Conservation (phyloP, 2,329 filamentous ascomycete species). For the Botryotinia globosa region DNA sequence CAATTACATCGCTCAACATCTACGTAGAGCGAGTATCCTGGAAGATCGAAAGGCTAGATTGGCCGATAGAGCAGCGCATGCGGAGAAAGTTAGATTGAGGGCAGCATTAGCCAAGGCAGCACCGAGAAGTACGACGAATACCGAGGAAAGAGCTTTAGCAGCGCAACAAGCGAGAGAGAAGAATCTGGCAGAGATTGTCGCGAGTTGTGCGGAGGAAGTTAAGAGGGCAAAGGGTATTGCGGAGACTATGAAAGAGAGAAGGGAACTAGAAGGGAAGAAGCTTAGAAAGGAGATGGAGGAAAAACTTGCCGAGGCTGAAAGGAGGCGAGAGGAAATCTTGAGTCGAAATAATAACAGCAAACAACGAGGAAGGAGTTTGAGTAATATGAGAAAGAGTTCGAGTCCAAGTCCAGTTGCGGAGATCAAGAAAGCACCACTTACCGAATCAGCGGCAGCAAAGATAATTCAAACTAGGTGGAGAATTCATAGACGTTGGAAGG, state of each 20-base stretch:
- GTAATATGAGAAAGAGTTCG: constrained; percentile 50
- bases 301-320: constrained; percentile 73
- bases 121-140: constrained; percentile 60
- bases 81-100: constrained; percentile 75
- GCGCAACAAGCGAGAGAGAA: constrained; percentile 76
- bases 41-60: constrained; percentile 77
- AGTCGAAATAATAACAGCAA: constrained; percentile 51
- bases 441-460: constrained; percentile 59
- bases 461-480: constrained; percentile 72
- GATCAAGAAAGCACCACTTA: constrained; percentile 43
- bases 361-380: constrained; percentile 54
- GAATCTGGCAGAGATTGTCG: constrained; percentile 77
- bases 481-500: constrained; percentile 53
- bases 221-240: constrained; percentile 79
- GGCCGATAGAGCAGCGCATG: constrained; percentile 76
- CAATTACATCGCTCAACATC: constrained; percentile 74
- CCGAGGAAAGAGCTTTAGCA: constrained; percentile 73
- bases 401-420: constrained; percentile 49
- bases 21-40: constrained; percentile 76
- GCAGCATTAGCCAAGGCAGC: constrained; percentile 72
- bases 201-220: constrained; percentile 78
- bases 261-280: constrained; percentile 69
- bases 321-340: constrained; percentile 63
- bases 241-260: constrained; percentile 76
- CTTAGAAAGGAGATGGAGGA: constrained; percentile 75